Evolutionary conservation across 1,139 yeast species (phyloP), one percentile per base, ranked within the genome.

Genomic region (Nakaseomyces delphensis): DNA sequence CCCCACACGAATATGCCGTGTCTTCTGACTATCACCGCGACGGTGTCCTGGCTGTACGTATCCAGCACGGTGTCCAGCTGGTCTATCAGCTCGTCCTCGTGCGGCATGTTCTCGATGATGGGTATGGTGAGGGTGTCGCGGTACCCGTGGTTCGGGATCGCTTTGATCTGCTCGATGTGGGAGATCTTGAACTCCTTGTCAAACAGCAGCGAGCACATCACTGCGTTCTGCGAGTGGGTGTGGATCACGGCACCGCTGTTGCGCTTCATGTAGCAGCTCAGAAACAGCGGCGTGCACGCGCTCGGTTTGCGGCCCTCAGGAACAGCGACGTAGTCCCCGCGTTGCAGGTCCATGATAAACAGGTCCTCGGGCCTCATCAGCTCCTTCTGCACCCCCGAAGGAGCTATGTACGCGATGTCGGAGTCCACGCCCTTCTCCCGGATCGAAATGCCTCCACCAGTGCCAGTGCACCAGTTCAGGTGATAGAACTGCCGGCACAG

Each of bases 1-100:
- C 96, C 97, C 96, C 97, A 89, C 13, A 87, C 96, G 58, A 82
- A 89, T 35, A 89, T 81, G 0, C 98, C 98, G 57, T 89, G 98
- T 59, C 96, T 73, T 62, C 95, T 75, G 6, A 89, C 97, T 45
- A 89, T 69, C 1, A 89, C 89, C 0, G 97, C 96, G 6, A 87
- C 75, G 2, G 95, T 68, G 0, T 39, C 27, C 27, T 76, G 73
- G 1, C 96, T 96, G 52, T 85, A 82, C 15, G 73, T 68, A 20
- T 56, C 64, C 44, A 87, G 75, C 2, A 89, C 83, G 44, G 73
- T 66, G 51, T 76, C 76, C 41, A 89, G 68, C 18, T 78, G 68
- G 25, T 74, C 83, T n/a, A 82, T 76, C 53, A 89, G 69, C 49
- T 86, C 87, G 58, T 85, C 94, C 59, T 89, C 97, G 49, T 78